Evolutionary conservation across 805 yeast species (phyloP).

Genomic region (Cyberlindnera nakhonratchasimensis): DNA sequence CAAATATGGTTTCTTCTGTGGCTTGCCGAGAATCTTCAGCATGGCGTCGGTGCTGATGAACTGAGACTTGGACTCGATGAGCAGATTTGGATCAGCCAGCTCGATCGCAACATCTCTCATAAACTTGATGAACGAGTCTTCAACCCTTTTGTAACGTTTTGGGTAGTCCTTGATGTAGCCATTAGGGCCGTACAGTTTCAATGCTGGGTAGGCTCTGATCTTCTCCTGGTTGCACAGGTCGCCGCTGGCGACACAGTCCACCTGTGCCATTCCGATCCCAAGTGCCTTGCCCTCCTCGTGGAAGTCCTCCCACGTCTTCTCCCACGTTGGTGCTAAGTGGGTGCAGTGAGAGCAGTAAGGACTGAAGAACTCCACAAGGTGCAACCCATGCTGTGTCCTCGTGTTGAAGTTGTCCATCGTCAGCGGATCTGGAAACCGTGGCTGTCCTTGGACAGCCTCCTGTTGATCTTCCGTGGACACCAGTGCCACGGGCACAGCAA

Average conservation of each 20-base stretch:
- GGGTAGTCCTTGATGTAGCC: conserved; percentile 49
- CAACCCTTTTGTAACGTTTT: conserved; percentile 39
- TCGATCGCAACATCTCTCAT: conserved; percentile 52
- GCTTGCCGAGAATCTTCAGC: conserved; percentile 42
- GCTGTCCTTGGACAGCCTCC: background rate
- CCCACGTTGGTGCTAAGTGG: conserved; percentile 80
- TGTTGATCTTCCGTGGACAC: background rate
- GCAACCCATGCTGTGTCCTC: conserved; percentile 48
- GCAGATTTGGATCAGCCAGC: conserved; percentile 35
- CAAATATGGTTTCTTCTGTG: conserved; percentile 45
- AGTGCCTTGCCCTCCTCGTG: conserved; percentile 41
- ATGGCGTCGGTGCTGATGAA: conserved; percentile 40
- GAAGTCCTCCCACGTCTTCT: conserved; percentile 52
- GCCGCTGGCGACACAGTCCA: conserved; percentile 82
- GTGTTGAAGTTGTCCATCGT: conserved; percentile 48
- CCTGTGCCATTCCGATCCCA: conserved; percentile 62
- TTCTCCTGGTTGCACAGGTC: conserved; percentile 75
- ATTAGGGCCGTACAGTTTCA: conserved; percentile 65
- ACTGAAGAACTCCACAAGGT: conserved; percentile 84
- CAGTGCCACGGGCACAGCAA: background rate
- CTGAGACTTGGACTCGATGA: conserved; percentile 40
- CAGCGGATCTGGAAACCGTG: conserved; percentile 46
- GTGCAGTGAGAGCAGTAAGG: conserved; percentile 88
- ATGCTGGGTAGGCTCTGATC: conserved; percentile 63
- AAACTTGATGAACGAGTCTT: conserved; percentile 49